A percentile compares a stretch with the other conserved stretches of the same genome.
Conservation (phyloP, 495 filamentous ascomycete genomes). For the Tuber umbilicatum region DNA sequence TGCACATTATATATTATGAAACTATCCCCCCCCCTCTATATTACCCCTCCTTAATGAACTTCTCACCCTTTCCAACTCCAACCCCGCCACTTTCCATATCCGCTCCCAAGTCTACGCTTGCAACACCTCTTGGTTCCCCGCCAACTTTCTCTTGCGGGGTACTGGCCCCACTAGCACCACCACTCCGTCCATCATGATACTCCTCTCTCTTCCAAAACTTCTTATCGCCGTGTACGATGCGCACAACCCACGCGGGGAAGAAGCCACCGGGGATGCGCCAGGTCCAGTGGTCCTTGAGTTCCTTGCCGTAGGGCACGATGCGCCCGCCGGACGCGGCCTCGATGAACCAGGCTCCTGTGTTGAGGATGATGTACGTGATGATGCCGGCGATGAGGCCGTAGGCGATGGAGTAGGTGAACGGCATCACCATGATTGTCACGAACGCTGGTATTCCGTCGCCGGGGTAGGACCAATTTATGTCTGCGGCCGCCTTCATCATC, state of each 20-base stretch:
- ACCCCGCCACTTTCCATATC: constrained; percentile 5
- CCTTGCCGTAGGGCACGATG: constrained; percentile 64
- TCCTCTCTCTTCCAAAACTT: constrained; percentile 54
- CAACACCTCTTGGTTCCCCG: background rate
- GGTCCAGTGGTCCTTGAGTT: constrained; percentile 67
- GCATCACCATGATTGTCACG: constrained; percentile 72
- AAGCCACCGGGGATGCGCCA: constrained; percentile 62
- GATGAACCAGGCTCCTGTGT: constrained; percentile 58
- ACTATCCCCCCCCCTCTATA: background rate
- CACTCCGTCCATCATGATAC: constrained; percentile 25
- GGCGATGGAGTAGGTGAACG: constrained; percentile 71
- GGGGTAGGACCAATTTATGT: constrained; percentile 76
- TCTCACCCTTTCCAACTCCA: background rate
- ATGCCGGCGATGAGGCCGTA: constrained; percentile 76
- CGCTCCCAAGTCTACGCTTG: constrained; percentile 13
- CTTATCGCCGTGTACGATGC: constrained; percentile 57
- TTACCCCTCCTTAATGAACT: constrained; percentile 5
- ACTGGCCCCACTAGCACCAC: background rate
- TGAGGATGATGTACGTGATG: constrained; percentile 63
- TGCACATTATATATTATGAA: constrained; percentile 22
- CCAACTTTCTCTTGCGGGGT: constrained; percentile 6
- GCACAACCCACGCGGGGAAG: constrained; percentile 61
- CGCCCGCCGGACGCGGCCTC: constrained; percentile 58
- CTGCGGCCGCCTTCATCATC: constrained; percentile 65
- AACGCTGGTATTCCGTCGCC: constrained; percentile 70